Evolutionary conservation across 805 yeast genomes (phyloP).

Genomic region (Zygotorulaspora chibaensis): DNA sequence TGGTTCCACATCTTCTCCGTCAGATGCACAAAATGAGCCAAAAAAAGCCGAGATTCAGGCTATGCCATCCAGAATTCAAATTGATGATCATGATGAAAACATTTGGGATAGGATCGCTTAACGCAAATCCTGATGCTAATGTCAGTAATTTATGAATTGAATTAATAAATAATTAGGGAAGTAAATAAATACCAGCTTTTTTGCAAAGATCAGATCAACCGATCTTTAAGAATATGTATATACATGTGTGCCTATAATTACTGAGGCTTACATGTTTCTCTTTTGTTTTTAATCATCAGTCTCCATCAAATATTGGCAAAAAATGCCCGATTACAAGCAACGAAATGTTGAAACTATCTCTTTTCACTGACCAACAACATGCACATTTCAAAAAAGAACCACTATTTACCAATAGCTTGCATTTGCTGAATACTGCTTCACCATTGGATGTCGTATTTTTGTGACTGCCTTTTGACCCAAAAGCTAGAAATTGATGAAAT

Average conservation of each 20-base stretch:
- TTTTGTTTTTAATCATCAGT: slow-evolving; percentile 4
- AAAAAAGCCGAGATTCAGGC: not conserved
- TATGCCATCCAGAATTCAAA: slow-evolving; percentile 26
- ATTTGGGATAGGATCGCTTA: slow-evolving; percentile 21
- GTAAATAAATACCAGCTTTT: no score
- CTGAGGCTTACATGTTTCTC: not conserved
- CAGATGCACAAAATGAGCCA: not conserved
- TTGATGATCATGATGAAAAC: slow-evolving; percentile 16
- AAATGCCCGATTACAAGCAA: slow-evolving; percentile 81
- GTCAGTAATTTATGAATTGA: no score
- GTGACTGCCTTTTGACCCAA: slow-evolving; percentile 33
- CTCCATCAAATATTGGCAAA: slow-evolving; percentile 51
- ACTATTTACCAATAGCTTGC: slow-evolving; percentile 38
- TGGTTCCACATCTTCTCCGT: slow-evolving; percentile 5
- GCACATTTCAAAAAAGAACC: slow-evolving; percentile 54
- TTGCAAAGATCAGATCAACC: no score
- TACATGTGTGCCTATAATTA: not conserved
- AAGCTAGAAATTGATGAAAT: slow-evolving; percentile 62
- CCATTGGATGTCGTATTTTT: slow-evolving; percentile 11
- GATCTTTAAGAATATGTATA: not conserved
- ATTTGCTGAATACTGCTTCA: slow-evolving; percentile 32
- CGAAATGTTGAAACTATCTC: slow-evolving; percentile 81
- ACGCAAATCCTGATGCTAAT: not conserved
- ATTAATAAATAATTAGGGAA: no score
- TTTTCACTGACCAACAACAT: slow-evolving; percentile 78